phyloP scores from a whole-genome alignment of 2,329 filamentous ascomycete species.

The Fusarium burgessii region DNA sequence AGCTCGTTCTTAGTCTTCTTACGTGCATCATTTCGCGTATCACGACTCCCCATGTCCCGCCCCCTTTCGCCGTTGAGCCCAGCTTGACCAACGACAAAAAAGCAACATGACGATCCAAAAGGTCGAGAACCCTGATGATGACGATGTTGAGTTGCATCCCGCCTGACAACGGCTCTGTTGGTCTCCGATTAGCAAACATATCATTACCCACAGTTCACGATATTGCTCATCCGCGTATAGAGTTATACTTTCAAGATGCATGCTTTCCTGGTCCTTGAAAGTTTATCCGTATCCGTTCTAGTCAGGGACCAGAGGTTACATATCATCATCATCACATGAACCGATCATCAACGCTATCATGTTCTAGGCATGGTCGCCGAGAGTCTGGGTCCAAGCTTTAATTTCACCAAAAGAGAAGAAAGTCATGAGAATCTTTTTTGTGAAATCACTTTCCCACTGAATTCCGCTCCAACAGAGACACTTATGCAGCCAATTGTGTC shows the following conservation, averaged over 20 bases:
- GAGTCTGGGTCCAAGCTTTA: conserved; percentile 9
- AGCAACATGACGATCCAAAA: conserved; percentile 2
- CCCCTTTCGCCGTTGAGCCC: conserved; percentile 23
- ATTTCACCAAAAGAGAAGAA: conserved; percentile 8
- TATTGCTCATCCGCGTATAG: conserved; percentile 1
- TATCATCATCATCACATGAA: conserved; percentile 32
- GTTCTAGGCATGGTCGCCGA: conserved; percentile 32
- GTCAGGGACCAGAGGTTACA: conserved; percentile 32
- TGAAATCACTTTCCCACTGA: not conserved
- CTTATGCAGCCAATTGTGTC: conserved; percentile 1
- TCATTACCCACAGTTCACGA: conserved; percentile 13
- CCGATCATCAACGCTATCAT: conserved; percentile 16
- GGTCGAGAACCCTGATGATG: conserved; percentile 24
- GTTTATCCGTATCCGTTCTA: conserved; percentile 26
- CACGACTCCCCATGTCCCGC: conserved; percentile 21
- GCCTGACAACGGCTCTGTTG: conserved; percentile 7
- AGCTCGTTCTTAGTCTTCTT: conserved; percentile 21
- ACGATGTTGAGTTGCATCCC: conserved; percentile 32
- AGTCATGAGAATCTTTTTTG: not conserved
- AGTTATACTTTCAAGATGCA: conserved; percentile 4
- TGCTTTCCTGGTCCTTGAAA: conserved; percentile 16
- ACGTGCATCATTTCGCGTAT: conserved; percentile 40
- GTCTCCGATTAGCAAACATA: conserved; percentile 14
- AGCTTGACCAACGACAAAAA: not conserved
- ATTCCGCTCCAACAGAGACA: conserved; percentile 1